Conservation (phyloP, 2,329 filamentous ascomycete species). For the Alternaria sp. region DNA sequence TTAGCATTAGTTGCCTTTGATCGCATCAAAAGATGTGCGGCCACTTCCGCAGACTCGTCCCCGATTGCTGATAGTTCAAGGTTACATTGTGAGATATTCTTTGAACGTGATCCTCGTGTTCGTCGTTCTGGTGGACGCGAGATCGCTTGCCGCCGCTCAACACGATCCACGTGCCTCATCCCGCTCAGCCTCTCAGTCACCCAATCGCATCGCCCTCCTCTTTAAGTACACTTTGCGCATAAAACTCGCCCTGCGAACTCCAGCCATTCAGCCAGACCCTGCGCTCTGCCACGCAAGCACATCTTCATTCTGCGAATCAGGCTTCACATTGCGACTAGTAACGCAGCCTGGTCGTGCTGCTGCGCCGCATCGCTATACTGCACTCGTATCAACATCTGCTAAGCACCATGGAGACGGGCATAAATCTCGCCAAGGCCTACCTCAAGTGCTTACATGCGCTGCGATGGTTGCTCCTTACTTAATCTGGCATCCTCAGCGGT, state of each 20-base stretch:
- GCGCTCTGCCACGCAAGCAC: neutral
- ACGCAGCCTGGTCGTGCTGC: neutral
- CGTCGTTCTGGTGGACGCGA: neutral
- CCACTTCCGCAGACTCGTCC: neutral
- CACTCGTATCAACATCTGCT: neutral
- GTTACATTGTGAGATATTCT: neutral
- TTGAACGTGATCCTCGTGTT: neutral
- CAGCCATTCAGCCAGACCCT: neutral
- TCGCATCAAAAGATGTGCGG: neutral
- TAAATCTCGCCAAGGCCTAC: neutral
- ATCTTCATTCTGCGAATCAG: neutral
- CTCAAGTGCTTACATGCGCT: neutral
- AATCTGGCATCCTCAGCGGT: constrained; percentile 1
- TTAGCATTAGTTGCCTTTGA: neutral
- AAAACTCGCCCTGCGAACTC: neutral
- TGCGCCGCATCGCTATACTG: neutral
- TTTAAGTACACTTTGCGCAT: neutral
- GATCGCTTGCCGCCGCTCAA: neutral
- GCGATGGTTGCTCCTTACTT: neutral
- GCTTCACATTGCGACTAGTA: neutral
- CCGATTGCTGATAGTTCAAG: neutral
- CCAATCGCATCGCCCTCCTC: constrained; percentile 7
- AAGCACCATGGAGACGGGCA: neutral
- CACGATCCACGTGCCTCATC: neutral
- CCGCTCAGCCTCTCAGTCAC: neutral